A percentile compares a stretch with the other conserved stretches of the same genome.
Evolutionary conservation across 2,329 filamentous ascomycete genomes (phyloP).

Genomic region (Verticillium tricorpus): DNA sequence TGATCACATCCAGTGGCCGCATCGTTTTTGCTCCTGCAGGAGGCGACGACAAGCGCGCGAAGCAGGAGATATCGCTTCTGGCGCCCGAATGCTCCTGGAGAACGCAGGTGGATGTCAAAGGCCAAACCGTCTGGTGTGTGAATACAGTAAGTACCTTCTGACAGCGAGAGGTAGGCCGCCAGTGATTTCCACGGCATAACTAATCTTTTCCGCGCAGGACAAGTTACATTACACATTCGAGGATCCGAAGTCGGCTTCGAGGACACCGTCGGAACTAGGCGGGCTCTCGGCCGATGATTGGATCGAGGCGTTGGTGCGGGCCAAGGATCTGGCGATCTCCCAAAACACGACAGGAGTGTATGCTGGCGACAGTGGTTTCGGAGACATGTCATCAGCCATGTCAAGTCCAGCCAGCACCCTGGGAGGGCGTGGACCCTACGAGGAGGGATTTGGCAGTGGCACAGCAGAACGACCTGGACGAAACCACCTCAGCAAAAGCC

Average conservation of each 20-base stretch:
- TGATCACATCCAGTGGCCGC: conserved; percentile 88
- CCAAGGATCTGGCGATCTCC: conserved; percentile 76
- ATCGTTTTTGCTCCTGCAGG: conserved; percentile 87
- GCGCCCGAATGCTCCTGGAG: conserved; percentile 72
- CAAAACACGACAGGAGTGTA: conserved; percentile 66
- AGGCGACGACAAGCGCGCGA: conserved; percentile 92
- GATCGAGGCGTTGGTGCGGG: conserved; percentile 83
- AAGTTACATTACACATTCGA: conserved; percentile 82
- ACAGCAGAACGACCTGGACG: conserved; percentile 49
- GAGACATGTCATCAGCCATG: conserved; percentile 64
- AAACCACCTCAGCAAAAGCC: conserved; percentile 56
- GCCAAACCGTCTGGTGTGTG: conserved; percentile 81
- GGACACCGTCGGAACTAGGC: conserved; percentile 51
- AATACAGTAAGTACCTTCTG: conserved; percentile 72
- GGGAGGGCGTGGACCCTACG: conserved; percentile 51
- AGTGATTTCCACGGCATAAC: background rate
- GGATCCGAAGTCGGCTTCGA: conserved; percentile 68
- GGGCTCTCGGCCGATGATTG: conserved; percentile 79
- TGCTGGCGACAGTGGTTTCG: conserved; percentile 61
- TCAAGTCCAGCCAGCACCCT: conserved; percentile 76
- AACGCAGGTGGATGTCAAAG: conserved; percentile 79
- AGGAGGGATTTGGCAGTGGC: conserved; percentile 37
- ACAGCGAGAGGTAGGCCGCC: background rate
- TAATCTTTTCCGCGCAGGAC: background rate
- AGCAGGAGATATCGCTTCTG: conserved; percentile 84